A percentile compares a stretch with the other conserved stretches of the same genome.
Conservation (phyloP, 192 early-diverging fungal genomes). For the Paraglomus occultum region DNA sequence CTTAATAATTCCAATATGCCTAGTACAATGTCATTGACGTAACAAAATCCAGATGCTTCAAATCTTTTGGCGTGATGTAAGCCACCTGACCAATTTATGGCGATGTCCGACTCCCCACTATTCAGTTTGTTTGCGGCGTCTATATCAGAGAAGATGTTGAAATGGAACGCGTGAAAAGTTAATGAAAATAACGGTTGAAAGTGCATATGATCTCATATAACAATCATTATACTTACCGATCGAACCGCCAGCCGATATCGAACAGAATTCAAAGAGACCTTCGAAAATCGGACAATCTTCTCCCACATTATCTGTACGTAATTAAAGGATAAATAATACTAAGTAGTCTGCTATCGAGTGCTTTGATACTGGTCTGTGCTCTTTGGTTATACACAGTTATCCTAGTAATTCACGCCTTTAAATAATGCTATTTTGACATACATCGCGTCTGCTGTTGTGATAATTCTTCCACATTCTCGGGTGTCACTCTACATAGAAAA, state of each 20-base stretch:
- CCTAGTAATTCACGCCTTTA: too few species aligned
- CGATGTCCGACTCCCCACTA: slow-evolving; percentile 58
- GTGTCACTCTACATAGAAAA: slow-evolving; percentile 76
- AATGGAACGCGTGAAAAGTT: neutral
- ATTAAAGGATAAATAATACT: neutral
- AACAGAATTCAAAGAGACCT: slow-evolving; percentile 94
- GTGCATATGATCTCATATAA: neutral
- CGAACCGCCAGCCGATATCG: slow-evolving; percentile 88
- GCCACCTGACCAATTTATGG: slow-evolving; percentile 91
- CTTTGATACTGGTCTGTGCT: too few species aligned
- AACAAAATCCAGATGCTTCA: slow-evolving; percentile 93
- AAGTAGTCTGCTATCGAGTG: neutral
- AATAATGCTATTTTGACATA: slow-evolving; percentile 13
- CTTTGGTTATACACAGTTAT: too few species aligned
- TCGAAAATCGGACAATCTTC: slow-evolving; percentile 97
- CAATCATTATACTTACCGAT: slow-evolving; percentile 53
- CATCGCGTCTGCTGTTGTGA: slow-evolving; percentile 67
- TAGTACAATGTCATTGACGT: slow-evolving; percentile 92
- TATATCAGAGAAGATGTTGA: slow-evolving; percentile 9
- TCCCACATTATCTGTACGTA: slow-evolving; percentile 66
- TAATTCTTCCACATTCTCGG: slow-evolving; percentile 69
- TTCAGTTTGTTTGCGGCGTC: slow-evolving; percentile 66
- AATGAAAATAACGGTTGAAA: neutral
- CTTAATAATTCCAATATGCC: slow-evolving; percentile 71
- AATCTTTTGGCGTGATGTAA: slow-evolving; percentile 81